Evolutionary conservation across 2,329 filamentous ascomycete species (phyloP), one percentile per base, ranked within the genome.

Genomic region (Coniochaeta pulveracea): DNA sequence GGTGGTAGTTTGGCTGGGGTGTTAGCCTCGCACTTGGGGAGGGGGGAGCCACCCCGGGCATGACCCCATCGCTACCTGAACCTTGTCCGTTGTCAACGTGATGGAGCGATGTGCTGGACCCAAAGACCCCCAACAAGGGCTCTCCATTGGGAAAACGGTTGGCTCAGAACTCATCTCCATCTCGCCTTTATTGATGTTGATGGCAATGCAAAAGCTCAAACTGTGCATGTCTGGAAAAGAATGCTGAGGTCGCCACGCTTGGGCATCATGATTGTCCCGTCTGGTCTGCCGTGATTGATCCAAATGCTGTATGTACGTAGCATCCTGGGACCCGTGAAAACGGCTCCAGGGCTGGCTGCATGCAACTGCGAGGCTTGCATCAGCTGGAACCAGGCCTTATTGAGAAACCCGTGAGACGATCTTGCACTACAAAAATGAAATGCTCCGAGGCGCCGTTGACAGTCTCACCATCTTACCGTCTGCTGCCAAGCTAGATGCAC

Each of bases 61-160:
- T n/a, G n/a, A n/a, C n/a, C n/a, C n/a, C n/a, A n/a, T n/a, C n/a
- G n/a, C n/a, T n/a, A n/a, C n/a, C n/a, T n/a, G n/a, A n/a, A n/a
- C n/a, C n/a, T n/a, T n/a, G 40, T 43, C 41, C 43, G 39, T 38
- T 37, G 38, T 22, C 19, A 19, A 25, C 42, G 42, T 40, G 34
- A 33, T 39, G 45, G 34, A 47, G 46, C 45, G 42, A 42, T 40
- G 42, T 40, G 40, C 37, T 38, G 28, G 42, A 46, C 37, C n/a
- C n/a, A n/a, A n/a, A n/a, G n/a, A n/a, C n/a, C n/a, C n/a, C n/a
- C n/a, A n/a, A n/a, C n/a, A n/a, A 37, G 45, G 46, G 43, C 42
- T 45, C 40, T 37, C n/a, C n/a, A n/a, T n/a, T n/a, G 33, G 27
- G 34, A 33, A 35, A 40, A 43, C 36, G 45, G 43, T 42, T 46